Conservation (phyloP, 371 early-diverging fungal species). For the Mucor racemosus region DNA sequence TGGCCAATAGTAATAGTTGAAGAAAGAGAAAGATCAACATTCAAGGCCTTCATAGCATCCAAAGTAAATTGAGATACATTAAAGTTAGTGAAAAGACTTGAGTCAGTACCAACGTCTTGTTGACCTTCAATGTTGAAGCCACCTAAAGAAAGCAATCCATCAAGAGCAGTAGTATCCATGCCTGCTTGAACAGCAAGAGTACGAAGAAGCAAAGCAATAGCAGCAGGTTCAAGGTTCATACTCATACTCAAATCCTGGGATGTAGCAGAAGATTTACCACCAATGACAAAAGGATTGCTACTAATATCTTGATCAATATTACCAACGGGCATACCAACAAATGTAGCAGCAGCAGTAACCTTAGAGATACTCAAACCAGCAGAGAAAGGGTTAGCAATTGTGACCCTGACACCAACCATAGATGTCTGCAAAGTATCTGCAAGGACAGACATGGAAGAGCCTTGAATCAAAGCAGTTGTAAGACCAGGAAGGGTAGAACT, state of each 20-base stretch:
- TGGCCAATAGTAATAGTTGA: conserved; percentile 57
- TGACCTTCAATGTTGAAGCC: conserved; percentile 47
- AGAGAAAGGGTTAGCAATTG: conserved; percentile 61
- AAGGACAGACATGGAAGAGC: conserved; percentile 46
- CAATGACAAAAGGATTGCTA: conserved; percentile 41
- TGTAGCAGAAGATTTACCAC: conserved; percentile 37
- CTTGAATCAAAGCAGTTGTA: conserved; percentile 47
- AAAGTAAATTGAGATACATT: conserved; percentile 51
- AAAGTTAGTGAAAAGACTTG: conserved; percentile 47
- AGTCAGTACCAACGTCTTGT: conserved; percentile 38
- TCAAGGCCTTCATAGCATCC: conserved; percentile 56
- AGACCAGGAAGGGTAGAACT: conserved; percentile 57
- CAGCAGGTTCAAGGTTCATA: conserved; percentile 53
- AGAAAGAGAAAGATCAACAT: conserved; percentile 55
- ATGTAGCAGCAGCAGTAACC: conserved; percentile 53
- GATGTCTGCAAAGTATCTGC: conserved; percentile 47
- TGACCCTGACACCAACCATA: conserved; percentile 53
- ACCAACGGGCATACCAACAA: conserved; percentile 54
- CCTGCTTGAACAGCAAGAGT: conserved; percentile 51
- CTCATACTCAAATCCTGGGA: conserved; percentile 39
- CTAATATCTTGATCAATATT: conserved; percentile 53
- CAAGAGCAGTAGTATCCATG: conserved; percentile 49
- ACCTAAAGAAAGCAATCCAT: conserved; percentile 52
- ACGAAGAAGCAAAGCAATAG: conserved; percentile 51
- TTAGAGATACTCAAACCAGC: conserved; percentile 54